Base-by-base conservation (phyloP, 768 basidiomycete species). In the Russula sp. region DNA sequence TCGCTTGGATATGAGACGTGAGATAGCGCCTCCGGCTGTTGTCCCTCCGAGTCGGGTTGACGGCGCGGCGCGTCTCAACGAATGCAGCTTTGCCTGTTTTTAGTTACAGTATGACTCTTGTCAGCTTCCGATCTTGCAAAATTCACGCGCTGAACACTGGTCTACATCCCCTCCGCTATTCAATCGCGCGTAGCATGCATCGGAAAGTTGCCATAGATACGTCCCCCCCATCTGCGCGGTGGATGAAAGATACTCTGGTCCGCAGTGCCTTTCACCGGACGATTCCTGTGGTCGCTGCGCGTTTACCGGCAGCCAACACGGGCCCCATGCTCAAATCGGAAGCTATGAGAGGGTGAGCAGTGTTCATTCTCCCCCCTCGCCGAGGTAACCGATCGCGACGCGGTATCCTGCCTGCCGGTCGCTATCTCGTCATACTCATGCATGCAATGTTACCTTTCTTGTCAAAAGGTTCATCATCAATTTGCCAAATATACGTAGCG, bases 231-330 rank as follows among this genome's bases (percentile, higher is more conserved):
- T 55, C 76, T 26, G 82, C 83, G 61, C 77, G 78, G 51, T 83
- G 81, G 64, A 80, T 83, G 72, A 75, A 75, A 56, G 76, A 80
- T 34, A 73, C 74, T 49, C 73, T 93, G n/a, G 84, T 93, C 75
- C 83, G 80, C 64, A 70, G 74, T 65, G 81, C 78, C 8, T 97
- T 97, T 72, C 80, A 73, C 28, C 87, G 84, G 73, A 79, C 81
- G 0, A 70, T 95, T 9, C 78, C 84, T 8, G 80, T 94, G 11
- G 77, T 95, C 36, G 90, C 87, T 26, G 85, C 81, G 24, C 81
- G 85, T 26, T 80, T 92, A 14, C 78, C 83, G 48, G 81, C 86
- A 10, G 74, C 74, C 11, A 82, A 83, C 70, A 83, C 87, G 0
- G 80, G 82, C 2, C 71, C 72, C 0, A 67, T 94, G 34, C 72